phyloP scores from a whole-genome alignment of 2,329 filamentous ascomycete genomes.

The Cercospora sp. region DNA sequence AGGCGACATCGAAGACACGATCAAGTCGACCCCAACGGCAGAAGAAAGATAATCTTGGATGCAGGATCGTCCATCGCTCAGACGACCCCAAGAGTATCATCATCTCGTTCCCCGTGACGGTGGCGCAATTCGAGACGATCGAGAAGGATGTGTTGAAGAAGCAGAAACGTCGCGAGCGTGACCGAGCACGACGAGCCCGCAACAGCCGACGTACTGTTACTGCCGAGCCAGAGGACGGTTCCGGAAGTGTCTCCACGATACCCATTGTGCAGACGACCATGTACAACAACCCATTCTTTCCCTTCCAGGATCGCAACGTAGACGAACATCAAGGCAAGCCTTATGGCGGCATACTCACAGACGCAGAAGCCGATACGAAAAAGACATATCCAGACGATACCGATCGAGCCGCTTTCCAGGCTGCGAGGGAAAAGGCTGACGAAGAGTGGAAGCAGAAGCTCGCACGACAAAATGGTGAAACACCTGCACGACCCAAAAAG shows the following conservation, averaged over 20 bases:
- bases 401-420: conserved; percentile 84
- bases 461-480: conserved; percentile 63
- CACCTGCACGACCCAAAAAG: conserved; percentile 60
- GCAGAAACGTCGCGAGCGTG: conserved; percentile 48
- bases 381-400: conserved; percentile 78
- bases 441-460: conserved; percentile 80
- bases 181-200: conserved; percentile 41
- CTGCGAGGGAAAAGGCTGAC: conserved; percentile 86
- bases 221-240: conserved; percentile 43
- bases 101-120: conserved; percentile 48
- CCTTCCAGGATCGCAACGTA: conserved; percentile 82
- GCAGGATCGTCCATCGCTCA: conserved; percentile 33
- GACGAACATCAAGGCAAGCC: conserved; percentile 91
- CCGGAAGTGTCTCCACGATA: conserved; percentile 45
- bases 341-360: conserved; percentile 88
- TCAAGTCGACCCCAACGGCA: conserved; percentile 57
- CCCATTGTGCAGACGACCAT: conserved; percentile 60
- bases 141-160: conserved; percentile 54
- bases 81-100: conserved; percentile 51
- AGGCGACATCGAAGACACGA: conserved; percentile 35
- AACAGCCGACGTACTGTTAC: conserved; percentile 49
- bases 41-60: conserved; percentile 43
- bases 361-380: conserved; percentile 85
- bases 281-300: conserved; percentile 80
- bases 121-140: conserved; percentile 39